Percentiles rank a stretch among this genome's conserved stretches.
Conservation (phyloP, 2,329 filamentous ascomycete species). For the Fusarium sp. region DNA sequence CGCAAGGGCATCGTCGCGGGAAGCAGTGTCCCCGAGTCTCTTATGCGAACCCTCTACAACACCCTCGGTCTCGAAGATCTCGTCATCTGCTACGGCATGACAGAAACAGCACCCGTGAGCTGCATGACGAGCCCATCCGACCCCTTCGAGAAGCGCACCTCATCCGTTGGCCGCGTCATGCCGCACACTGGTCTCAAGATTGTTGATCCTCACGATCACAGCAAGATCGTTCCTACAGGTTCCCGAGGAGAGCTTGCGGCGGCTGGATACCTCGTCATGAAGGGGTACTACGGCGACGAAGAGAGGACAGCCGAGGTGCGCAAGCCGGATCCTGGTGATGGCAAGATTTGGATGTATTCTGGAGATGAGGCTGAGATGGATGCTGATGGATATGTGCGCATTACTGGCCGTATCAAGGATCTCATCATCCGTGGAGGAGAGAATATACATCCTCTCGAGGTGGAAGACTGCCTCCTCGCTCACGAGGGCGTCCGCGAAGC, state of each 20-base stretch:
- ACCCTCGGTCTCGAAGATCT: slow-evolving; percentile 79
- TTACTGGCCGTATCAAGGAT: slow-evolving; percentile 93
- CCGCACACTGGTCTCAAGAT: slow-evolving; percentile 82
- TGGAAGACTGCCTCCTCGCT: slow-evolving; percentile 85
- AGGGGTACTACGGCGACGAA: slow-evolving; percentile 84
- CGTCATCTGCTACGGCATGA: slow-evolving; percentile 97
- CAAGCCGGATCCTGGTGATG: slow-evolving; percentile 53
- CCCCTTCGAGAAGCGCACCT: slow-evolving; percentile 73
- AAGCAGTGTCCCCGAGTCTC: slow-evolving; percentile 78
- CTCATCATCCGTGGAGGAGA: slow-evolving; percentile 94
- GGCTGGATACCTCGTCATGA: slow-evolving; percentile 87
- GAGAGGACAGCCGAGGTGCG: slow-evolving; percentile 73
- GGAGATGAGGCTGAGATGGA: slow-evolving; percentile 93
- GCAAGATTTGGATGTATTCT: slow-evolving; percentile 83
- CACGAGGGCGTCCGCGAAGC: slow-evolving; percentile 76
- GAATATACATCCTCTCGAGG: slow-evolving; percentile 92
- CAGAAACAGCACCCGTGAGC: slow-evolving; percentile 80
- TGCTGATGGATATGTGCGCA: slow-evolving; percentile 79
- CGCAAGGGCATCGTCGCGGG: slow-evolving; percentile 93
- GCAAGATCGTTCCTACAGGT: slow-evolving; percentile 66
- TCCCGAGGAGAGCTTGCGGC: slow-evolving; percentile 82
- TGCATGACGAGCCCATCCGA: slow-evolving; percentile 84
- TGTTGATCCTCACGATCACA: slow-evolving; percentile 71
- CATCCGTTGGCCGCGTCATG: slow-evolving; percentile 79
- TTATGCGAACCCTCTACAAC: slow-evolving; percentile 79